A percentile compares a stretch with the other conserved stretches of the same genome.
Conservation (phyloP, 116 monocot genomes). For the Cymodocea nodosa region DNA sequence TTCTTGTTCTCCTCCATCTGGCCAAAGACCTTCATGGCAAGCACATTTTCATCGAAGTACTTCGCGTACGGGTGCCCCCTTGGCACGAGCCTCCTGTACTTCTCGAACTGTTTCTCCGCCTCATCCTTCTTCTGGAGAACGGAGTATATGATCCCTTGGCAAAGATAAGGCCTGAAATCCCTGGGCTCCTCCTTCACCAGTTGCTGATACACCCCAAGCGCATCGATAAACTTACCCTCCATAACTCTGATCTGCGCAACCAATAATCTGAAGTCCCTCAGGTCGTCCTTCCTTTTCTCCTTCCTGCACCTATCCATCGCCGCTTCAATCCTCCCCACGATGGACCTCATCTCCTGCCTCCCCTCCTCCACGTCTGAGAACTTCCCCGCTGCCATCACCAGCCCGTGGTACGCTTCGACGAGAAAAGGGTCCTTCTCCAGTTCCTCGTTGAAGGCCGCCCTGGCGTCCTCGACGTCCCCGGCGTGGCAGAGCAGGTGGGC, state of each 20-base stretch:
- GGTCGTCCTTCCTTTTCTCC: slow-evolving; percentile 50
- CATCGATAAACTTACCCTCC: slow-evolving; percentile 40
- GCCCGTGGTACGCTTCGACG: slow-evolving; percentile 66
- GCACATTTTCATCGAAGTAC: slow-evolving; percentile 52
- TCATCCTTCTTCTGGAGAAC: slow-evolving; percentile 59
- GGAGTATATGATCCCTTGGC: slow-evolving; percentile 62
- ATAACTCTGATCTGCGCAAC: slow-evolving; percentile 50
- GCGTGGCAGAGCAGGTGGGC: slow-evolving; percentile 36
- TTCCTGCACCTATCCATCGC: slow-evolving; percentile 50
- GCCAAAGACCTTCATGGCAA: slow-evolving; percentile 38
- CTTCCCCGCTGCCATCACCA: slow-evolving; percentile 27
- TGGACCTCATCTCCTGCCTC: slow-evolving; percentile 22
- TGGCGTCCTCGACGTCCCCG: slow-evolving; percentile 36
- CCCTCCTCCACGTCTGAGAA: slow-evolving; percentile 4
- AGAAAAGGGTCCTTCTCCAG: slow-evolving; percentile 30
- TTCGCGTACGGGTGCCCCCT: slow-evolving; percentile 44
- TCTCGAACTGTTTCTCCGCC: slow-evolving; percentile 62
- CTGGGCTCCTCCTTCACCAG: slow-evolving; percentile 64
- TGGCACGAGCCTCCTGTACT: slow-evolving; percentile 62
- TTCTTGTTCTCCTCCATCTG: slow-evolving; percentile 18
- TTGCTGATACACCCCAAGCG: slow-evolving; percentile 35
- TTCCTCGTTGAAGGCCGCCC: slow-evolving; percentile 31
- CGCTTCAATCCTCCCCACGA: slow-evolving; percentile 30
- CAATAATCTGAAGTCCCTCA: slow-evolving; percentile 62
- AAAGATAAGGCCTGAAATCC: slow-evolving; percentile 73